phyloP scores from a whole-genome alignment of 495 filamentous ascomycete species.

The Podospora anserina region DNA sequence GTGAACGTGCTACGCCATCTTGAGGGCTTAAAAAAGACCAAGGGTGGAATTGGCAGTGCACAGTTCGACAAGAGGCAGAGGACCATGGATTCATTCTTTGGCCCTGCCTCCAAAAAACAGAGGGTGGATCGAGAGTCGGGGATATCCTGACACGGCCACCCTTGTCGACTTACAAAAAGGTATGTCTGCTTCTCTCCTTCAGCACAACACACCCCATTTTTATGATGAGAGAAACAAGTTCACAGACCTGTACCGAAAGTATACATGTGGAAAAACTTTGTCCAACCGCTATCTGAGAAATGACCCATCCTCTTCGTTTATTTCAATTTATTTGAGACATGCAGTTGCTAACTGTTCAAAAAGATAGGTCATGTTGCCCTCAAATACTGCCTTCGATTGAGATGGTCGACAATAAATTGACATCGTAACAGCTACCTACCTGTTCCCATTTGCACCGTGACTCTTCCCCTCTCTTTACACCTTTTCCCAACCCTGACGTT shows the following conservation, averaged over 20 bases:
- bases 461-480: background rate
- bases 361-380: background rate
- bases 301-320: constrained; percentile 13
- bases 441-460: background rate
- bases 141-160: constrained; percentile 12
- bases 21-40: constrained; percentile 66
- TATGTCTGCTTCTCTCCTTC: constrained; percentile 33
- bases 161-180: constrained; percentile 18
- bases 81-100: constrained; percentile 72
- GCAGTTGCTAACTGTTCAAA: constrained; percentile 27
- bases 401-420: background rate
- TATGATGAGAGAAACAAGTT: constrained; percentile 65
- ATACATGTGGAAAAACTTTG: constrained; percentile 57
- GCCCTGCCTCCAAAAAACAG: constrained; percentile 48
- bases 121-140: constrained; percentile 22
- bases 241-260: constrained; percentile 80
- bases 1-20: constrained; percentile 69
- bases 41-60: constrained; percentile 73
- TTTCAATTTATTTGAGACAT: constrained; percentile 12
- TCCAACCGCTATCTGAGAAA: constrained; percentile 79
- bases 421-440: background rate
- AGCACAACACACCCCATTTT: constrained; percentile 20
- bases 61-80: constrained; percentile 68
- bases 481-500: background rate
- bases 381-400: background rate